A percentile compares a stretch with the other conserved stretches of the same genome.
These are phyloP conservation scores for Leishmania braziliensis DNA, from an alignment of 208 protist genomes.

Conservation along the genomic window DNA sequence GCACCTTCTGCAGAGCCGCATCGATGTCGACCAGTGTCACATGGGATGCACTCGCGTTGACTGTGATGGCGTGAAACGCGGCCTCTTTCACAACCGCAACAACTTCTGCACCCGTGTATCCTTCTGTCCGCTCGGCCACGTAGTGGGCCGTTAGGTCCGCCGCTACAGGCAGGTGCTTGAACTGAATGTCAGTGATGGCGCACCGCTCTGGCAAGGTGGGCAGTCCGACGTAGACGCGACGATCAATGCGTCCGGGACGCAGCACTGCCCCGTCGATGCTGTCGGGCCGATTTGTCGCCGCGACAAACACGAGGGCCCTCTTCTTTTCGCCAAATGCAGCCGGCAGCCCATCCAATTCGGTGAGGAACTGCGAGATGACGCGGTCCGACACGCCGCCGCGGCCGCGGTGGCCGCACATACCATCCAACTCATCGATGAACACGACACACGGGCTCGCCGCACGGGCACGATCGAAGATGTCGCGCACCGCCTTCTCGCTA, in stretches of 20 bases:
- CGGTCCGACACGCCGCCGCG: slow-evolving; percentile 92
- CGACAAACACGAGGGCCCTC: slow-evolving; percentile 95
- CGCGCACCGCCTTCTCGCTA: slow-evolving; percentile 98
- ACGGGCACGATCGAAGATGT: slow-evolving; percentile 92
- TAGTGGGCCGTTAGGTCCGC: slow-evolving; percentile 52
- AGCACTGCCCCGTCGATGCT: slow-evolving; percentile 92
- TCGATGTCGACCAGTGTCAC: slow-evolving; percentile 62
- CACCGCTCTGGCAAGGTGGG: slow-evolving; percentile 75
- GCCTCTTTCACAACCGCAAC: slow-evolving; percentile 93
- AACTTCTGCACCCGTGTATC: slow-evolving; percentile 95
- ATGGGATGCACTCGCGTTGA: slow-evolving; percentile 42
- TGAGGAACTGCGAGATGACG: slow-evolving; percentile 98
- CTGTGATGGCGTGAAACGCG: slow-evolving; percentile 80
- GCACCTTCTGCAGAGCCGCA: slow-evolving; percentile 56
- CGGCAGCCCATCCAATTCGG: slow-evolving; percentile 92
- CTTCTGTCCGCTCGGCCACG: slow-evolving; percentile 67
- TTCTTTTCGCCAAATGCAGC: slow-evolving; percentile 32
- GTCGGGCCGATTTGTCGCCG: slow-evolving; percentile 93
- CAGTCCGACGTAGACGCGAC: slow-evolving; percentile 92
- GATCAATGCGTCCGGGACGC: slow-evolving; percentile 91
- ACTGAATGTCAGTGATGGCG: slow-evolving; percentile 88
- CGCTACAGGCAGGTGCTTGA: slow-evolving; percentile 62
- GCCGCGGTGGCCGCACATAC: slow-evolving; percentile 96
- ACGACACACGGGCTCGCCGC: slow-evolving; percentile 88
- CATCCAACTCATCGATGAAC: slow-evolving; percentile 99